A percentile compares a stretch with the other conserved stretches of the same genome.
Conservation (phyloP, 2,329 filamentous ascomycete genomes). For the Hypoxylon sp. region DNA sequence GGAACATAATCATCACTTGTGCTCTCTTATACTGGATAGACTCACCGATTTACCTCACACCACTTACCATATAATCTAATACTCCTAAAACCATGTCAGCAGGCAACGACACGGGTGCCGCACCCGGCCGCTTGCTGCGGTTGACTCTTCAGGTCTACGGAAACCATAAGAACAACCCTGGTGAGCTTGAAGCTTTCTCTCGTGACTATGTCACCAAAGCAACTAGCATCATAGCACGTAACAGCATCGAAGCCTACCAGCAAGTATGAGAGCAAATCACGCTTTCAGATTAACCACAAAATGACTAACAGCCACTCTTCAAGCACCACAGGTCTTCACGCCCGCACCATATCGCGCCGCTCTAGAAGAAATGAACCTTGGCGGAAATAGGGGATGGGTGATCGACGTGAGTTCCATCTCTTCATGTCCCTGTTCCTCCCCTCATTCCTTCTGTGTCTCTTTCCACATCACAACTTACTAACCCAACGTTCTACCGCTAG, state of each 20-base stretch:
- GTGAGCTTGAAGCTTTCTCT: slow-evolving; percentile 20
- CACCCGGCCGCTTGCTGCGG: slow-evolving; percentile 13
- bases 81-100: slow-evolving; percentile 2
- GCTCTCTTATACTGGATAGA: background rate
- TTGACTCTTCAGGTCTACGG: slow-evolving; percentile 23
- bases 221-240: slow-evolving; percentile 11
- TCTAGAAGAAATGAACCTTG: slow-evolving; percentile 23
- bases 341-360: slow-evolving; percentile 10
- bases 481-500: background rate
- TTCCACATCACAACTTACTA: background rate
- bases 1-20: background rate
- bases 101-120: background rate
- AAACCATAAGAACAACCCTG: slow-evolving; percentile 19
- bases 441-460: background rate
- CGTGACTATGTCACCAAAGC: slow-evolving; percentile 21
- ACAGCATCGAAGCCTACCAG: slow-evolving; percentile 23
- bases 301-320: background rate
- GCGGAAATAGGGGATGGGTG: slow-evolving; percentile 8
- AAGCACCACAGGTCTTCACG: background rate
- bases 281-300: background rate
- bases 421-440: background rate
- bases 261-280: slow-evolving; percentile 6
- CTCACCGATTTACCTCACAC: background rate
- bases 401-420: slow-evolving; percentile 17
- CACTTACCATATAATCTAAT: background rate